Conservation (phyloP, 148 eudicot genomes). For the Rheum nobile region DNA sequence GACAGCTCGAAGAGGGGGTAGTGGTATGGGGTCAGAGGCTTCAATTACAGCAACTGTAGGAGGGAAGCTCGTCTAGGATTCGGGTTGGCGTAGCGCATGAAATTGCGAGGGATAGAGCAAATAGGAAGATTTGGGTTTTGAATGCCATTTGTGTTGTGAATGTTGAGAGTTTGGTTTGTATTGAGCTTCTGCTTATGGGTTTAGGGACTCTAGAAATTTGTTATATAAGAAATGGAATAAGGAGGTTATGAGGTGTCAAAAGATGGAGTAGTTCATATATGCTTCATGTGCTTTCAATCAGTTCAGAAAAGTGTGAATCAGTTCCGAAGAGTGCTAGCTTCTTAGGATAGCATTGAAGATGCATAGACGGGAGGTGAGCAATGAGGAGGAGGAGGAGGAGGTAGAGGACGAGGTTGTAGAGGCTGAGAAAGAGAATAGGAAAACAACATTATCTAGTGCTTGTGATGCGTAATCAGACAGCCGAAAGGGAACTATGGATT, state of each 20-base stretch:
- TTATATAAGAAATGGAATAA: neutral
- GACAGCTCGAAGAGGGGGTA: neutral
- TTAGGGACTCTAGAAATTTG: neutral
- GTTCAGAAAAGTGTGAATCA: too few relatives aligned
- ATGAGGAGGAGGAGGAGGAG: too few relatives aligned
- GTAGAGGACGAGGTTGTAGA: too few relatives aligned
- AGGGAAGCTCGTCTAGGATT: slow-evolving; percentile 31
- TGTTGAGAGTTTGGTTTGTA: neutral
- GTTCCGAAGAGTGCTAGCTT: too few relatives aligned
- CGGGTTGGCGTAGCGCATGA: slow-evolving; percentile 31
- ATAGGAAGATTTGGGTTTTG: slow-evolving; percentile 21
- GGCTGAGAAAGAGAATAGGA: too few relatives aligned
- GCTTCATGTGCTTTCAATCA: too few relatives aligned
- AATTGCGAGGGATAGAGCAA: slow-evolving; percentile 26
- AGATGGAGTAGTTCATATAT: neutral
- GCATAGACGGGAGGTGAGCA: too few relatives aligned
- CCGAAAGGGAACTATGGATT: too few relatives aligned
- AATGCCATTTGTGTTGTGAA: slow-evolving; percentile 1
- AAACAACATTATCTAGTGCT: too few relatives aligned
- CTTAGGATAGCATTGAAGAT: too few relatives aligned
- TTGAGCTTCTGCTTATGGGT: neutral
- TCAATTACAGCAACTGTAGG: too few relatives aligned
- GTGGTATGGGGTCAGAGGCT: slow-evolving; percentile 7
- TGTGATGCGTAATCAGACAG: too few relatives aligned
- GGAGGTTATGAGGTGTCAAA: neutral